Evolutionary conservation across 2,329 filamentous ascomycete genomes (phyloP).

Genomic region (Pleoardoris graminearum): DNA sequence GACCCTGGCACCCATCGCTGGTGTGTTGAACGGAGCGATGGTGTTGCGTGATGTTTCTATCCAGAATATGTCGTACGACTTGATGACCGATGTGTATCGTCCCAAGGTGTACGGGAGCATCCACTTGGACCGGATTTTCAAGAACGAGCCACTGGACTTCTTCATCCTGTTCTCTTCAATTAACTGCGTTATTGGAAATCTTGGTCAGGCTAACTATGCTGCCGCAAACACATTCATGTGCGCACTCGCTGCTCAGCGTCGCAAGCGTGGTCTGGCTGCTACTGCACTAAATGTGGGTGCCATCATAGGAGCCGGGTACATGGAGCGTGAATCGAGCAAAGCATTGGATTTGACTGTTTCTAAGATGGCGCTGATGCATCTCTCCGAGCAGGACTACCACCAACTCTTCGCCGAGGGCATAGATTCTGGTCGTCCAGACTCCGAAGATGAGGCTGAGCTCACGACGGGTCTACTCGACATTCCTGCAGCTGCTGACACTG

Average conservation of each 20-base stretch:
- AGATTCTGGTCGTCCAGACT: constrained; percentile 1
- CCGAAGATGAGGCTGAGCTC: not conserved
- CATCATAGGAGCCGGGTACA: not conserved
- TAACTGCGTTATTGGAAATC: constrained; percentile 9
- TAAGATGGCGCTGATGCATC: not conserved
- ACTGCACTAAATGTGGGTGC: not conserved
- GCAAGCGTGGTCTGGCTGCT: constrained; percentile 2
- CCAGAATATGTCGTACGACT: not conserved
- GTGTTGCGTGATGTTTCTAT: constrained; percentile 10
- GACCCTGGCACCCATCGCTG: constrained; percentile 20
- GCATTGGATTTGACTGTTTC: not conserved
- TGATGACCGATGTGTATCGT: not conserved
- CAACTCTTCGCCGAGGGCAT: constrained; percentile 21
- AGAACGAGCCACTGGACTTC: constrained; percentile 19
- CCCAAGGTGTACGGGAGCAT: constrained; percentile 23
- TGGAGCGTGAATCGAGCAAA: not conserved
- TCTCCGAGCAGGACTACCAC: constrained; percentile 20
- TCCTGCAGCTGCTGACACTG: not conserved
- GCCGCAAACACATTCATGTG: constrained; percentile 45
- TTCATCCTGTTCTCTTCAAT: constrained; percentile 25
- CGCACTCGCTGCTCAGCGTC: constrained; percentile 39
- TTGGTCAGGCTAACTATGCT: constrained; percentile 20
- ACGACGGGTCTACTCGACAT: not conserved
- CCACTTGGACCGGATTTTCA: constrained; percentile 19
- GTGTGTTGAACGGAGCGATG: constrained; percentile 24